Evolutionary conservation across 352 stramenopile genomes (phyloP).

Genomic region (Globisporangium apiculatum): DNA sequence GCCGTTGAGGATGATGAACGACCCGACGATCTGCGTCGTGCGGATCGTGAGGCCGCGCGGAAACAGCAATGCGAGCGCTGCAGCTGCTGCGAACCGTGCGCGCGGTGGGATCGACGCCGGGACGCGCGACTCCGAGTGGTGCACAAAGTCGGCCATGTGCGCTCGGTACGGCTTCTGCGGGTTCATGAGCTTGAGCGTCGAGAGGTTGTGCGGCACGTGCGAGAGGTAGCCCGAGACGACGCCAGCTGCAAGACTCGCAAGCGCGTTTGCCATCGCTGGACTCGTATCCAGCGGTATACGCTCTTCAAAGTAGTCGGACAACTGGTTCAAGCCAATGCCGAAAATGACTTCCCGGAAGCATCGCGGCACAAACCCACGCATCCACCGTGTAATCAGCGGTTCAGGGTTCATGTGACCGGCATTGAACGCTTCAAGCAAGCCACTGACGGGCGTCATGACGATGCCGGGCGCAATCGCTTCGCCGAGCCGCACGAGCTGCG

Average conservation of each 20-base stretch:
- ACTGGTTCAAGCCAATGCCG: slow-evolving; percentile 90
- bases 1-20: slow-evolving; percentile 92
- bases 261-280: slow-evolving; percentile 80
- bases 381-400: slow-evolving; percentile 82
- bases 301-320: slow-evolving; percentile 93
- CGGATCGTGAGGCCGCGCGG: slow-evolving; percentile 86
- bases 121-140: slow-evolving; percentile 75
- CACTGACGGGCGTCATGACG: slow-evolving; percentile 91
- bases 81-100: slow-evolving; percentile 57
- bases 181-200: slow-evolving; percentile 94
- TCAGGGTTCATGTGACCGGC: slow-evolving; percentile 92
- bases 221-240: slow-evolving; percentile 91
- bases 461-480: slow-evolving; percentile 86
- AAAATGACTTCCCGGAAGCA: slow-evolving; percentile 91
- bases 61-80: slow-evolving; percentile 78
- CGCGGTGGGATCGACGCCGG: slow-evolving; percentile 66
- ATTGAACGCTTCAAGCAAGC: slow-evolving; percentile 90
- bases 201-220: slow-evolving; percentile 94
- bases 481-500: slow-evolving; percentile 62
- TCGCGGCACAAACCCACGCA: slow-evolving; percentile 81
- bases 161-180: slow-evolving; percentile 80
- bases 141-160: slow-evolving; percentile 83
- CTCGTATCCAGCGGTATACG: slow-evolving; percentile 63
- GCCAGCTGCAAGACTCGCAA: slow-evolving; percentile 84
- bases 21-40: slow-evolving; percentile 89